These are phyloP conservation scores for Letharia columbiana DNA, from an alignment of 495 filamentous ascomycete species.

Conservation along the genomic window DNA sequence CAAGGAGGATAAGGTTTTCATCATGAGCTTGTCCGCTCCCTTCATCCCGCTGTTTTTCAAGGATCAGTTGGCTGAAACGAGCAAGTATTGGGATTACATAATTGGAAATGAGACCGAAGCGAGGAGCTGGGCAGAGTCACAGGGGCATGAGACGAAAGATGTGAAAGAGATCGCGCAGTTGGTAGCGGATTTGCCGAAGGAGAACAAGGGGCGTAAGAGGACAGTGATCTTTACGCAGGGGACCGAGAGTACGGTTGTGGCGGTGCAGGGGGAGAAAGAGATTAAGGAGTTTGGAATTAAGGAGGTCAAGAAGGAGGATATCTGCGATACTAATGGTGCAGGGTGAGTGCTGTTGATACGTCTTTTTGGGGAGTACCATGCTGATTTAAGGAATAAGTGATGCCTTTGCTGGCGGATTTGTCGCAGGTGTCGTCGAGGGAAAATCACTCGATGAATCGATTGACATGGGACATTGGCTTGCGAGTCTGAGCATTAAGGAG, in stretches of 20 bases:
- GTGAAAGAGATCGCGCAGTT: conserved; percentile 80
- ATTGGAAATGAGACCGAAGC: conserved; percentile 98
- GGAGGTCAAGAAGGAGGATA: conserved; percentile 60
- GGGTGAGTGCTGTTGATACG: conserved; percentile 44
- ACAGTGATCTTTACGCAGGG: conserved; percentile 91
- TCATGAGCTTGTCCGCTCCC: conserved; percentile 82
- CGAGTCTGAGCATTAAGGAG: conserved; percentile 83
- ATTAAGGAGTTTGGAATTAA: conserved; percentile 74
- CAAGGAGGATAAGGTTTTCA: conserved; percentile 78
- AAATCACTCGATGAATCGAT: conserved; percentile 65
- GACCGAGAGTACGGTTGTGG: conserved; percentile 78
- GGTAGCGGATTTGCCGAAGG: conserved; percentile 82
- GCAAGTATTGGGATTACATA: conserved; percentile 90
- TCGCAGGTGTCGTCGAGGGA: conserved; percentile 78
- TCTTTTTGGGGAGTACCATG: background rate
- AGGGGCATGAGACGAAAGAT: conserved; percentile 62
- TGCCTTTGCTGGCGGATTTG: conserved; percentile 91
- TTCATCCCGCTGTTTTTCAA: conserved; percentile 98
- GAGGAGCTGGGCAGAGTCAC: conserved; percentile 69
- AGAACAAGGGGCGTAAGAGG: conserved; percentile 68
- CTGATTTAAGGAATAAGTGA: conserved; percentile 45
- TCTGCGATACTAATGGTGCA: conserved; percentile 93
- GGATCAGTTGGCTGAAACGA: conserved; percentile 74
- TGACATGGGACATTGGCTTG: conserved; percentile 93
- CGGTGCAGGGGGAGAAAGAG: conserved; percentile 55